Evolutionary conservation across 2,329 filamentous ascomycete species (phyloP).

Genomic region (Colletotrichum graminicola): DNA sequence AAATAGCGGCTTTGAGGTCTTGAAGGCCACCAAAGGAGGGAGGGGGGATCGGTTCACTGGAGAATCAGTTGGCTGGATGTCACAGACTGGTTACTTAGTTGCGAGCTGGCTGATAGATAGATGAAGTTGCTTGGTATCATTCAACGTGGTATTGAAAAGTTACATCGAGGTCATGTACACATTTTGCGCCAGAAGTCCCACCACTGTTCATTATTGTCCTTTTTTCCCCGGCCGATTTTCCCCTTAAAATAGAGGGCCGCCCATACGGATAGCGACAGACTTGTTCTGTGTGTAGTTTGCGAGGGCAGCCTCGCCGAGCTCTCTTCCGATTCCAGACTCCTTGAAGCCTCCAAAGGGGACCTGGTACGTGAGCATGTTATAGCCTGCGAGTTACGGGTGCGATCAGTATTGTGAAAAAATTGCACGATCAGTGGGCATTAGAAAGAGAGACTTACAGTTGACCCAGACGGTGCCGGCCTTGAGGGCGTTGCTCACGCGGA

Average conservation of each 20-base stretch:
- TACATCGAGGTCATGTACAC: slow-evolving; percentile 41
- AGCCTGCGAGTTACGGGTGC: slow-evolving; percentile 11
- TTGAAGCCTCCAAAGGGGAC: slow-evolving; percentile 82
- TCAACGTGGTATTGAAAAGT: slow-evolving; percentile 36
- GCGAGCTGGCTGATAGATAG: background rate
- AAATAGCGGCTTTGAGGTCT: background rate
- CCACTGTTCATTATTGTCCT: slow-evolving; percentile 29
- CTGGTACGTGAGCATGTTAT: slow-evolving; percentile 43
- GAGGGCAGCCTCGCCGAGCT: slow-evolving; percentile 77
- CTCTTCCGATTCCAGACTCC: slow-evolving; percentile 81
- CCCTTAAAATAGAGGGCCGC: slow-evolving; percentile 56
- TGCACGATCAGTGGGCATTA: too few species aligned
- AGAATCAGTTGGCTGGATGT: background rate
- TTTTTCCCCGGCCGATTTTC: slow-evolving; percentile 6
- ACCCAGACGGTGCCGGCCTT: slow-evolving; percentile 77
- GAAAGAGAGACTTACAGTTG: slow-evolving; percentile 53
- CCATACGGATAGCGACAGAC: slow-evolving; percentile 70
- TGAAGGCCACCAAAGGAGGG: too few species aligned
- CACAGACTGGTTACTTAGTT: background rate
- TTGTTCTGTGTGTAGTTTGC: slow-evolving; percentile 78
- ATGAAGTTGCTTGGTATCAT: slow-evolving; percentile 34
- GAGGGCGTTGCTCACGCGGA: slow-evolving; percentile 81
- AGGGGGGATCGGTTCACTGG: too few species aligned
- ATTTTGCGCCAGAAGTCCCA: slow-evolving; percentile 39
- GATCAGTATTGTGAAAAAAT: slow-evolving; percentile 64